Evolutionary conservation across 2,329 filamentous ascomycete genomes (phyloP), one percentile per base, ranked within the genome.

Genomic region (Graphiopsis chlorocephala): DNA sequence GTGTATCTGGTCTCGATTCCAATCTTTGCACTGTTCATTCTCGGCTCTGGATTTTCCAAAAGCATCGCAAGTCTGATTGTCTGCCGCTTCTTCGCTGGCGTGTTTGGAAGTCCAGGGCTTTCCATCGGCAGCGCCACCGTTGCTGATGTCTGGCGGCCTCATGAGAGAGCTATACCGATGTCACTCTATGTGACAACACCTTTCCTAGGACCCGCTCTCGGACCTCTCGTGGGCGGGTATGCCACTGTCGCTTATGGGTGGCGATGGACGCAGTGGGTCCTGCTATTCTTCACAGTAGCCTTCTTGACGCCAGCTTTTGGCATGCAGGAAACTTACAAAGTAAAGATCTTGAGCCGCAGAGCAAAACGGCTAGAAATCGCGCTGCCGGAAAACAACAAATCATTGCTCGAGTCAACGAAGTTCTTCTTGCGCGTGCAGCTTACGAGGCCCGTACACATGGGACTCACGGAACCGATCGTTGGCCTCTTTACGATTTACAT

Each of bases 11-110:
- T 77, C 1, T 78, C 79, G 0, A 72, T 82, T 1, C 80, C 81
- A 0, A 68, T 85, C 0, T 84, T 83, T 3, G 79, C 81, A 2
- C 70, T 88, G 0, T 89, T 88, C 71, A 83, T 82, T 0, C 71
- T 88, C 0, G 86, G 86, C 2, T 80, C 82, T 0, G 86, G 82
- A 0, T 79, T 86, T 35, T 79, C 82, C 0, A 77, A 81, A 25
- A 81, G 74, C 33, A 83, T 88, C 17, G 82, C 76, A 0, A 80
- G 78, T 0, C 69, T 90, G 2, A 80, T 82, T 57, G 74, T 87
- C 10, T 77, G 86, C 28, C 79, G 87, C 2, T 88, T 94, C 79
- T 90, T 93, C 70, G 90, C 91, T 57, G 89, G 90, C 0, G 74
- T 89, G 74, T 90, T 90, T 68, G 90, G 89, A 29, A 88, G 48